Evolutionary conservation across 148 eudicot species (phyloP).

Genomic region (Camellia granthamiana): DNA sequence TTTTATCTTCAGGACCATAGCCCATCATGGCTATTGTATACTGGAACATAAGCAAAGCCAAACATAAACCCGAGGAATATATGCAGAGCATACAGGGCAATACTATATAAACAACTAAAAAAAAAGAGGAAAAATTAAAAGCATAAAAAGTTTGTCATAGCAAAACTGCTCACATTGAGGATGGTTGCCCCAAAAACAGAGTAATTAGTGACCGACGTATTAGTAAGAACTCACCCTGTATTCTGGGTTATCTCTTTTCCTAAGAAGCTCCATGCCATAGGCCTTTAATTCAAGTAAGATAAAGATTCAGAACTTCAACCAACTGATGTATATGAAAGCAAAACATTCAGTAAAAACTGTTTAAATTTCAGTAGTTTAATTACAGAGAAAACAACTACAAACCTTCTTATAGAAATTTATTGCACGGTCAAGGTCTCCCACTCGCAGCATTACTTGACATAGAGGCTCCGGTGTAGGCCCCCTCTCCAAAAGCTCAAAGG

Average conservation of each 20-base stretch:
- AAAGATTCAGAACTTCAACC: conserved; percentile 17
- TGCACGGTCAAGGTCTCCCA: conserved; percentile 77
- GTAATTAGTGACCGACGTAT: not conserved
- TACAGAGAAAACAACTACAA: not conserved
- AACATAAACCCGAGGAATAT: not conserved
- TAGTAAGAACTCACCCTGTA: conserved; percentile 44
- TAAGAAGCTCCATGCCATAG: conserved; percentile 77
- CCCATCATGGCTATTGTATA: conserved; percentile 89
- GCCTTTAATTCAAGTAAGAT: conserved; percentile 42
- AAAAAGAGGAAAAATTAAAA: not conserved
- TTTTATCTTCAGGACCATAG: conserved; percentile 88
- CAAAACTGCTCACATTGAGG: not conserved
- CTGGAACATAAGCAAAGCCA: conserved; percentile 35
- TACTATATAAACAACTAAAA: not conserved
- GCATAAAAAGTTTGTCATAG: not conserved
- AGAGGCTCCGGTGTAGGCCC: conserved; percentile 55
- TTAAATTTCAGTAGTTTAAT: not conserved
- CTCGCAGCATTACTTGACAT: conserved; percentile 78
- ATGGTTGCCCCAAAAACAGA: not conserved
- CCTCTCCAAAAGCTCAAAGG: conserved; percentile 68
- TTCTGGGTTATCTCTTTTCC: conserved; percentile 63
- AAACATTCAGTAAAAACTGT: not conserved
- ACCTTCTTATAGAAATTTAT: conserved; percentile 67
- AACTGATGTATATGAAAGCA: not conserved
- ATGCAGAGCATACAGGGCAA: not conserved